These are phyloP conservation scores for Exophiala spinifera DNA, from an alignment of 2,329 filamentous ascomycete species.

Conservation along the genomic window DNA sequence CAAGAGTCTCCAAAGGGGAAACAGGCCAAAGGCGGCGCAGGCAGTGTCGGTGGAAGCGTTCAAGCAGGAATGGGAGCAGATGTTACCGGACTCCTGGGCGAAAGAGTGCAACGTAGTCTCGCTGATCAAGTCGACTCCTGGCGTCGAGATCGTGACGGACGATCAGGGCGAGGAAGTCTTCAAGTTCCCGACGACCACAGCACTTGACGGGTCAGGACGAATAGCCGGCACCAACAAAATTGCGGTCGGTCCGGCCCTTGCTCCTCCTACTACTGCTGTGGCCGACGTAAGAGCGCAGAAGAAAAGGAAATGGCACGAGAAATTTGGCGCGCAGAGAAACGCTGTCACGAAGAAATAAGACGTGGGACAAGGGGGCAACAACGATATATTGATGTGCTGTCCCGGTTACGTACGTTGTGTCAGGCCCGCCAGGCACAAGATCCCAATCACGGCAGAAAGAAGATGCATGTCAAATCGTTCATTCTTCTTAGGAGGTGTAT, in stretches of 20 bases:
- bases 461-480: too few relatives aligned
- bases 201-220: background rate
- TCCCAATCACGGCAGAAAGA: too few relatives aligned
- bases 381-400: too few relatives aligned
- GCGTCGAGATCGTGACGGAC: constrained; percentile 2
- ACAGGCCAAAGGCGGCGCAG: background rate
- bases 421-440: too few relatives aligned
- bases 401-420: too few relatives aligned
- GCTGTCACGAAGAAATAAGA: background rate
- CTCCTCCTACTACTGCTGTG: background rate
- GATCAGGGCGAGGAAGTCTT: constrained; percentile 6
- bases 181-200: background rate
- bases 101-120: constrained; percentile 14
- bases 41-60: constrained; percentile 10
- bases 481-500: too few relatives aligned
- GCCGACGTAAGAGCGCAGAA: constrained; percentile 8
- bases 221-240: background rate
- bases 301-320: constrained; percentile 32
- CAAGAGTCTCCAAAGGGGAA: background rate
- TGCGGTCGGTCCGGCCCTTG: background rate
- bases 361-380: too few relatives aligned
- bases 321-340: constrained; percentile 28
- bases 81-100: constrained; percentile 23
- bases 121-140: constrained; percentile 4
- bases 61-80: constrained; percentile 14